These are phyloP conservation scores for Sporothrix euskadiensis DNA, from an alignment of 2,329 filamentous ascomycete genomes.

Conservation along the genomic window DNA sequence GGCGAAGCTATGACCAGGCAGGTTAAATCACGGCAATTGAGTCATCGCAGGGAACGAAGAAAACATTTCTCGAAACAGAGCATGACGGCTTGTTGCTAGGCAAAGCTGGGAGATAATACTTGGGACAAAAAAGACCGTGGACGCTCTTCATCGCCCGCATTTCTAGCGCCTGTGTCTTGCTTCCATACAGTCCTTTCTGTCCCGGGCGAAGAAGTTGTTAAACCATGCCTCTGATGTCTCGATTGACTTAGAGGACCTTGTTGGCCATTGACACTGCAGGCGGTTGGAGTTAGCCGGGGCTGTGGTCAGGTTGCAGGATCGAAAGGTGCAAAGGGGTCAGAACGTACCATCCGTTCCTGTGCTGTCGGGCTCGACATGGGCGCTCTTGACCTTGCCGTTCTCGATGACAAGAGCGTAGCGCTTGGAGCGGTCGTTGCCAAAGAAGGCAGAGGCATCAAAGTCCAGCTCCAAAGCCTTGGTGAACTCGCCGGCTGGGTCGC, in stretches of 20 bases:
- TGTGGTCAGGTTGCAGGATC: not conserved
- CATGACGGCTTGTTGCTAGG: not conserved
- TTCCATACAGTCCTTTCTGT: not conserved
- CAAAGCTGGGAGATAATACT: not conserved
- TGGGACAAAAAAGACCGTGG: no score
- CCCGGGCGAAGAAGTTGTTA: not conserved
- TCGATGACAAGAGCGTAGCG: conserved; percentile 82
- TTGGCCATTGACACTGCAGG: conserved; percentile 52
- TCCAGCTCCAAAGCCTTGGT: conserved; percentile 79
- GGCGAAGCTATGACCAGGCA: not conserved
- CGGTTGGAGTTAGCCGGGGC: not conserved
- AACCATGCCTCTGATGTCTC: not conserved
- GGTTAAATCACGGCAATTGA: not conserved
- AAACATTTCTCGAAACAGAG: not conserved
- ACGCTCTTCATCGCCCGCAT: not conserved
- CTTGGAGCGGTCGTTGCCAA: conserved; percentile 82
- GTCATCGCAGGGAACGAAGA: not conserved
- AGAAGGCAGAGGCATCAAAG: conserved; percentile 77
- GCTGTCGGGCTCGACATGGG: conserved; percentile 84
- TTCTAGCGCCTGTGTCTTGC: not conserved
- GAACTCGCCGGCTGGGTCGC: conserved; percentile 76
- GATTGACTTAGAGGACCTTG: conserved; percentile 45
- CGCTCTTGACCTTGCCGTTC: conserved; percentile 78
- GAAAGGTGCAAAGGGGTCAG: not conserved
- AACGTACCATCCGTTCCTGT: conserved; percentile 63